Evolutionary conservation across 2,329 filamentous ascomycete genomes (phyloP).

Genomic region (Fulvia fulva): DNA sequence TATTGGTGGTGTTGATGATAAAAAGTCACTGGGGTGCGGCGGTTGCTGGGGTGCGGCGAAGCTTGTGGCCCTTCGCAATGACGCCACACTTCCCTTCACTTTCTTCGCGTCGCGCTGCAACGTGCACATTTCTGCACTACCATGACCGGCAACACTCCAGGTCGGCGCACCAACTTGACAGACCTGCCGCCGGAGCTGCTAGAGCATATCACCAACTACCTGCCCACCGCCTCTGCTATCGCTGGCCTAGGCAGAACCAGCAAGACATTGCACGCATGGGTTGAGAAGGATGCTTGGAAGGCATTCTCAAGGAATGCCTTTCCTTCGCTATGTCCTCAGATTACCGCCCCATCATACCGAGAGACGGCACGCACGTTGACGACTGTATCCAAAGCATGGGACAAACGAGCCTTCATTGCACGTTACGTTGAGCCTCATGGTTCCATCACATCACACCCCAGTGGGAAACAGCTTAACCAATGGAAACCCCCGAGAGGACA

Average conservation of each 20-base stretch:
- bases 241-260: conserved; percentile 45
- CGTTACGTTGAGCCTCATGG: conserved; percentile 47
- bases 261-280: conserved; percentile 42
- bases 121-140: neutral
- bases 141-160: neutral
- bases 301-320: conserved; percentile 49
- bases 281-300: conserved; percentile 46
- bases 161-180: conserved; percentile 22
- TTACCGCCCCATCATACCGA: conserved; percentile 40
- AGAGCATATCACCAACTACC: conserved; percentile 34
- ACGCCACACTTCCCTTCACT: neutral
- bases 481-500: conserved; percentile 44
- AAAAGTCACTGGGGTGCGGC: too few species aligned
- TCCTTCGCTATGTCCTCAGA: conserved; percentile 36
- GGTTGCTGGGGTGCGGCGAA: too few species aligned
- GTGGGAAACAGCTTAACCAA: conserved; percentile 26
- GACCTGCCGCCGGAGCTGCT: conserved; percentile 40
- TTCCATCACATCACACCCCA: conserved; percentile 33
- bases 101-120: neutral
- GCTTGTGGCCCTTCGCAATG: neutral
- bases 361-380: conserved; percentile 53
- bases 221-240: conserved; percentile 46
- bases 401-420: conserved; percentile 53
- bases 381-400: conserved; percentile 55
- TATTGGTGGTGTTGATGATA: too few species aligned